Evolutionary conservation across 371 early-diverging fungal genomes (phyloP), one percentile per base, ranked within the genome.

Genomic region (Conidiobolus coronatus): DNA sequence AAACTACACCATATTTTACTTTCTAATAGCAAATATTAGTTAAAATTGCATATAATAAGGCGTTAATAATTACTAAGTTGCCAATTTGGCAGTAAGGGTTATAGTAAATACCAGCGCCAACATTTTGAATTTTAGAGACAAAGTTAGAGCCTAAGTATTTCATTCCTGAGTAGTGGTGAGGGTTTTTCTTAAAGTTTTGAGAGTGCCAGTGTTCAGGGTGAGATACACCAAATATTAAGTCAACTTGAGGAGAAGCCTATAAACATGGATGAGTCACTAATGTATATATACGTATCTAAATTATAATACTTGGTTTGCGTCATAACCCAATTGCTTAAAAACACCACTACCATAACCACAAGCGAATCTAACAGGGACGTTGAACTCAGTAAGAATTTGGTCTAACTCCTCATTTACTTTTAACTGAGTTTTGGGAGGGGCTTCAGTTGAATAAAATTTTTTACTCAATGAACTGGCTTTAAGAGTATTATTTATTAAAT

Each of bases 121-220:
- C 56, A 14, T 90, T 84, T 61, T 91, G 88, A 36, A 89, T 63
- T 22, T 59, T 50, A 1, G 81, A 53, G 11, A 93, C 75, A 0
- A 79, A 68, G 20, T 71, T 57, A 42, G 82, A 72, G 0, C 91
- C 90, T 7, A 79, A 47, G 13, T 51, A 57, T 20, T 71, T 66
- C 52, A 89, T 44, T 21, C 73, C 54, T 12, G 93, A 89, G 57
- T 96, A 96, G 55, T 96, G 94, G 34, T 73, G 64, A 11, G 77
- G 78, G 57, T 92, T 73, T 56, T 89, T 88, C 22, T 79, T 71
- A 34, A 92, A 66, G 60, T 94, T 96, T 45, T 89, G 67, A 29
- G 82, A 81, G 53, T 96, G 97, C 94, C 94, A 96, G 58, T 90
- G 91, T 51, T 77, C 77, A 17, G 94, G 80, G 59, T 93, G 87